A percentile compares a stretch with the other conserved stretches of the same genome.
Evolutionary conservation across 2,329 filamentous ascomycete genomes (phyloP).

Genomic region (Hypomyces perniciosus): DNA sequence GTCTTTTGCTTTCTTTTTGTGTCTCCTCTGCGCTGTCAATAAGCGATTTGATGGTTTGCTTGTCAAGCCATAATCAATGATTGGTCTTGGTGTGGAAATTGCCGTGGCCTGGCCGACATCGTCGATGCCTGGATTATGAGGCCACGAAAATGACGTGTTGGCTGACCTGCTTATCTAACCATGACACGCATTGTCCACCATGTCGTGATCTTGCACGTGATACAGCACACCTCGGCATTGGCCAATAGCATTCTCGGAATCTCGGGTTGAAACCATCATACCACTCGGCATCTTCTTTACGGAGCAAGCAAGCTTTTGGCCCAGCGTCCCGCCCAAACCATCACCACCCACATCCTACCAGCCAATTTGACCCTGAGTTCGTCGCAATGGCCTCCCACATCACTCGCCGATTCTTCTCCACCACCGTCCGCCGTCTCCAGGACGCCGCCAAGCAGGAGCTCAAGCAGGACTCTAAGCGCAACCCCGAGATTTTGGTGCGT

Average conservation of each 20-base stretch:
- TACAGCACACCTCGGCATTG: slow-evolving; percentile 21
- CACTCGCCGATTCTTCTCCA: slow-evolving; percentile 51
- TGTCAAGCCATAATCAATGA: background rate
- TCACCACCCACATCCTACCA: slow-evolving; percentile 16
- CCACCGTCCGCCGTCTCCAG: slow-evolving; percentile 46
- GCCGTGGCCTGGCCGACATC: background rate
- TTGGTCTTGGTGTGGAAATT: background rate
- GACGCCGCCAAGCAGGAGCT: slow-evolving; percentile 41
- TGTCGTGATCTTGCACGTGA: slow-evolving; percentile 18
- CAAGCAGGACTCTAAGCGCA: slow-evolving; percentile 53
- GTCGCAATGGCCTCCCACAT: slow-evolving; percentile 51
- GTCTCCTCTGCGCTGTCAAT: too few species aligned
- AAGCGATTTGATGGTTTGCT: too few species aligned
- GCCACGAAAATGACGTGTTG: background rate
- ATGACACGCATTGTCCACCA: background rate
- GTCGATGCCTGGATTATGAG: background rate
- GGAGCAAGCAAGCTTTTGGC: slow-evolving; percentile 6
- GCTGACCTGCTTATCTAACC: background rate
- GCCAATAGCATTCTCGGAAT: slow-evolving; percentile 21
- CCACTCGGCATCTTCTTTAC: slow-evolving; percentile 1
- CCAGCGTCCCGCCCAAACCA: slow-evolving; percentile 15
- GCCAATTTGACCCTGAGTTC: slow-evolving; percentile 12
- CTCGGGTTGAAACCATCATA: slow-evolving; percentile 12
- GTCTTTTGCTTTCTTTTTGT: background rate
- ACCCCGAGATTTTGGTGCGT: slow-evolving; percentile 42